Evolutionary conservation across 192 early-diverging fungal species (phyloP).

Genomic region (Backusella tuberculispora): DNA sequence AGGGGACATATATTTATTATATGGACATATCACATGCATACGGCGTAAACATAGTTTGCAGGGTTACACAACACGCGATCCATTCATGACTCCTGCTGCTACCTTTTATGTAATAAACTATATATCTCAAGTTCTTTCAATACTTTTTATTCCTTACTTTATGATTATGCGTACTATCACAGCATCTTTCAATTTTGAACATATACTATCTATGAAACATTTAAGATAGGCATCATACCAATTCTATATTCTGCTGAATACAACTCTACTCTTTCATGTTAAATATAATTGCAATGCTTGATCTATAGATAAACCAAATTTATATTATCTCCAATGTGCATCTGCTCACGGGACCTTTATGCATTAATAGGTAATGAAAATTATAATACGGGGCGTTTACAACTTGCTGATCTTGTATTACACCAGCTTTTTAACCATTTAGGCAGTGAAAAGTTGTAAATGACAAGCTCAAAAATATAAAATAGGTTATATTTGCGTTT

Average conservation of each 20-base stretch:
- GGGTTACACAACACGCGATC: slow-evolving; percentile 9
- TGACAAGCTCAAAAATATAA: neutral
- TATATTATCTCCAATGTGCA: too few relatives aligned
- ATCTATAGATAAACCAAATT: neutral
- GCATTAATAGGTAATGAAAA: slow-evolving; percentile 1
- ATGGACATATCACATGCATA: slow-evolving; percentile 3
- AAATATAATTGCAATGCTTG: too few relatives aligned
- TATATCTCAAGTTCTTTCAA: neutral
- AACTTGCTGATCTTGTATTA: slow-evolving; percentile 6
- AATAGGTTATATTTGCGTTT: neutral
- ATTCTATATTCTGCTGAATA: too few relatives aligned
- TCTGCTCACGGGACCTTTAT: neutral
- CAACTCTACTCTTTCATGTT: too few relatives aligned
- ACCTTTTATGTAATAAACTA: neutral
- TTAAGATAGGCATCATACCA: too few relatives aligned
- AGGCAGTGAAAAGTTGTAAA: neutral
- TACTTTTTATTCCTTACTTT: too few relatives aligned
- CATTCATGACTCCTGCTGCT: slow-evolving; percentile 12
- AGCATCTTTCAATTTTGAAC: too few relatives aligned
- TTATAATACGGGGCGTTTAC: neutral
- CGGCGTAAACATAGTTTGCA: neutral
- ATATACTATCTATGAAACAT: too few relatives aligned
- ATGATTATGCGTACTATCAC: too few relatives aligned
- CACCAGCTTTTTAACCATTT: neutral
- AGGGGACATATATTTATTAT: slow-evolving; percentile 15